phyloP scores from a whole-genome alignment of 768 basidiomycete genomes.

The Naganishia antarctica region DNA sequence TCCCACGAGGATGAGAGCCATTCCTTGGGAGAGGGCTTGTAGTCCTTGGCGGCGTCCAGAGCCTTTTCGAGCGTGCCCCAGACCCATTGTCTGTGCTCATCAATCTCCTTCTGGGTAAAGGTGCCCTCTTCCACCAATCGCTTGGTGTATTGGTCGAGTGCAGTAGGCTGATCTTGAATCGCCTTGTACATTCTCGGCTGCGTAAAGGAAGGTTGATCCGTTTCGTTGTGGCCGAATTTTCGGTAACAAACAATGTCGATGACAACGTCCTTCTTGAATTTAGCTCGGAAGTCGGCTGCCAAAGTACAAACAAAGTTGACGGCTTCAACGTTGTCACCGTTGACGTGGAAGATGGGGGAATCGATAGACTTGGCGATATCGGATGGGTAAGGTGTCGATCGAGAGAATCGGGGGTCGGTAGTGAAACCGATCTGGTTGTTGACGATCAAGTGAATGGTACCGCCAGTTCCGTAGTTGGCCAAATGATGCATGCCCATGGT shows the following conservation, averaged over 20 bases:
- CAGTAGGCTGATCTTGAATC: conserved; percentile 86
- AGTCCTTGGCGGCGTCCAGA: conserved; percentile 87
- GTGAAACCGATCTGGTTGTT: conserved; percentile 99
- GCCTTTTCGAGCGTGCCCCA: conserved; percentile 99
- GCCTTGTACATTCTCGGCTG: conserved; percentile 98
- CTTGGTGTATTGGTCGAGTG: conserved; percentile 85
- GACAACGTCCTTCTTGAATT: conserved; percentile 98
- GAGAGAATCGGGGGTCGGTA: conserved; percentile 93
- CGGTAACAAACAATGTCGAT: conserved; percentile 98
- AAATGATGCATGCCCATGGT: conserved; percentile 97
- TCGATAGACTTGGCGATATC: conserved; percentile 99
- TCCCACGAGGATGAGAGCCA: conserved; percentile 98
- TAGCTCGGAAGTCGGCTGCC: conserved; percentile 95
- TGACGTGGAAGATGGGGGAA: conserved; percentile 98
- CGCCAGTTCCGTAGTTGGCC: conserved; percentile 92
- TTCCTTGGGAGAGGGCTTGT: conserved; percentile 87
- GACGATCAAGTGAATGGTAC: conserved; percentile 95
- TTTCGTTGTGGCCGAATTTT: conserved; percentile 98
- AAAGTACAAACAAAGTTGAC: conserved; percentile 98
- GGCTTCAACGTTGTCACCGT: conserved; percentile 96
- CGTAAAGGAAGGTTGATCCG: conserved; percentile 96
- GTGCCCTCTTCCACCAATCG: conserved; percentile 83
- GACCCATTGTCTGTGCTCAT: conserved; percentile 98
- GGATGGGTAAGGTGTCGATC: conserved; percentile 95
- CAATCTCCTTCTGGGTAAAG: conserved; percentile 92